Evolutionary conservation across 78 protist species (phyloP).

Genomic region (Ministeria vibrans): DNA sequence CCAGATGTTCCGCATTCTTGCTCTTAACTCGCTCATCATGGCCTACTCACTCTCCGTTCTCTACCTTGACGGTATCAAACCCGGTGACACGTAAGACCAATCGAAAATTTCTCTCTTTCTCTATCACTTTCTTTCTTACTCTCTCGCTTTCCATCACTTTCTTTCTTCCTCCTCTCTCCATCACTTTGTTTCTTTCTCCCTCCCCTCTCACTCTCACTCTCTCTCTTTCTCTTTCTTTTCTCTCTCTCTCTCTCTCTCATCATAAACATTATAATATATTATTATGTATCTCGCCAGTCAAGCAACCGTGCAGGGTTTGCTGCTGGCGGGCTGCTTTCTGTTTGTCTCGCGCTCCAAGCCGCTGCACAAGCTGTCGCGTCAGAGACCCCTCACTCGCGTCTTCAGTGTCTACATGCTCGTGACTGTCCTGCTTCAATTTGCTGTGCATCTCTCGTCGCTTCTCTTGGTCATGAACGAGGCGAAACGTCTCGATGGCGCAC

Average conservation of each 20-base stretch:
- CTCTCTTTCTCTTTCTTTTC: too few species aligned
- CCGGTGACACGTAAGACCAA: slow-evolving; percentile 77
- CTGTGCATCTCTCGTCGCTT: slow-evolving; percentile 61
- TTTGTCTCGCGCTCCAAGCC: slow-evolving; percentile 70
- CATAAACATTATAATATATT: too few species aligned
- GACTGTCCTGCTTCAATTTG: slow-evolving; percentile 74
- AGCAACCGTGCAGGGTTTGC: slow-evolving; percentile 64
- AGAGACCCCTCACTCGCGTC: slow-evolving; percentile 61
- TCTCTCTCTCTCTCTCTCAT: too few species aligned
- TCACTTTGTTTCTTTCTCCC: too few species aligned
- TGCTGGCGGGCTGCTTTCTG: slow-evolving; percentile 76
- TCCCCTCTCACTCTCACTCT: too few species aligned
- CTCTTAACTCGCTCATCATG: slow-evolving; percentile 86
- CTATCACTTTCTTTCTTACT: background rate
- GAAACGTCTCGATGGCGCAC: background rate
- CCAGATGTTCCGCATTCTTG: slow-evolving; percentile 92
- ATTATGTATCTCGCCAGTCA: slow-evolving; percentile 30
- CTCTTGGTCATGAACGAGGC: slow-evolving; percentile 4
- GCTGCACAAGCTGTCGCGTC: slow-evolving; percentile 30
- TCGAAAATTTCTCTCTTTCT: background rate
- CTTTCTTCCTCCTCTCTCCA: too few species aligned
- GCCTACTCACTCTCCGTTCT: slow-evolving; percentile 87
- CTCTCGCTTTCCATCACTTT: too few species aligned
- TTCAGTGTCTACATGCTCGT: slow-evolving; percentile 67
- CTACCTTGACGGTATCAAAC: slow-evolving; percentile 84